Conservation (phyloP, 495 filamentous ascomycete species). For the Penicillium ucsense region DNA sequence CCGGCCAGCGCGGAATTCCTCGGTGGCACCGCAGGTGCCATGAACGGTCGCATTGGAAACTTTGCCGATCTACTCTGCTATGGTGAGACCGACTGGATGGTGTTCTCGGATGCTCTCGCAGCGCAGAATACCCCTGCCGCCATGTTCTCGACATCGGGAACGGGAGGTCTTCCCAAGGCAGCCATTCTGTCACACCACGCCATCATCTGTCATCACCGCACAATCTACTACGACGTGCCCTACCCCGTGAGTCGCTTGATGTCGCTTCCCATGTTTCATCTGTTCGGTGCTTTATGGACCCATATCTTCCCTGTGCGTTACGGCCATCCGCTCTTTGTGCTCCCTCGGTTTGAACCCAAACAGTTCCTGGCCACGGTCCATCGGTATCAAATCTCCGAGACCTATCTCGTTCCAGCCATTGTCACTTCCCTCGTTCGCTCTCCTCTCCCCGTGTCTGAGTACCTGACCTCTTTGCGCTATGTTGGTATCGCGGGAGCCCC, state of each 20-base stretch:
- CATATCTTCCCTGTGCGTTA: constrained; percentile 46
- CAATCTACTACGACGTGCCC: constrained; percentile 37
- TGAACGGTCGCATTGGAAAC: constrained; percentile 15
- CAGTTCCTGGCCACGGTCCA: constrained; percentile 45
- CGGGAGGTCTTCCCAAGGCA: constrained; percentile 50
- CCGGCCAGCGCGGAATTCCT: constrained; percentile 13
- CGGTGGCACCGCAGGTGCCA: constrained; percentile 4
- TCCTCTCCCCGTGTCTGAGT: constrained; percentile 31
- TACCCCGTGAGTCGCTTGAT: constrained; percentile 42
- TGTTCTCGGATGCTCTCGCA: constrained; percentile 35
- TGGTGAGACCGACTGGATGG: constrained; percentile 45
- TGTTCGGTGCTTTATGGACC: constrained; percentile 44
- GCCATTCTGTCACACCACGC: constrained; percentile 44
- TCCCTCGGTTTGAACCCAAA: constrained; percentile 50
- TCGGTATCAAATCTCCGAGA: constrained; percentile 50
- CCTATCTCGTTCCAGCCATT: constrained; percentile 53
- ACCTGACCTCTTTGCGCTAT: constrained; percentile 39
- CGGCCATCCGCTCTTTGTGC: constrained; percentile 46
- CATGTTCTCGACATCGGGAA: constrained; percentile 47
- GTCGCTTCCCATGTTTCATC: constrained; percentile 58
- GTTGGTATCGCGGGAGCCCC: constrained; percentile 42
- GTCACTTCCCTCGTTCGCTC: constrained; percentile 42
- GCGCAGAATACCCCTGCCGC: constrained; percentile 41
- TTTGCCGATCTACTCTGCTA: constrained; percentile 36
- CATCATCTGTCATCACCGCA: constrained; percentile 43